A percentile compares a stretch with the other conserved stretches of the same genome.
phyloP scores from a whole-genome alignment of 148 eudicot species.

The Heliosperma pusillum region DNA sequence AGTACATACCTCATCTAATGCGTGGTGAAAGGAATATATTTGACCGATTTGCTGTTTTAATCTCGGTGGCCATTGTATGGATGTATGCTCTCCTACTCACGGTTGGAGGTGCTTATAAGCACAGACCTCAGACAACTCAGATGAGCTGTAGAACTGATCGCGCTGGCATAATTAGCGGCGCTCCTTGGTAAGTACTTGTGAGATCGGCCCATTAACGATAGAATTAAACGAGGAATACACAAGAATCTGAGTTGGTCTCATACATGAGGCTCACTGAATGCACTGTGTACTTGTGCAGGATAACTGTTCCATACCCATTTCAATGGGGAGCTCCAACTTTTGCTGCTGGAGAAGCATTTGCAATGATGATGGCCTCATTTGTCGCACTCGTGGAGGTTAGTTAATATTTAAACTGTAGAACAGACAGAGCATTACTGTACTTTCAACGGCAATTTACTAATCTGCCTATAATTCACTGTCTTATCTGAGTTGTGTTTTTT shows the following conservation, averaged over 20 bases:
- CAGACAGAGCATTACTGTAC: neutral
- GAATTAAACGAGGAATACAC: too few species aligned
- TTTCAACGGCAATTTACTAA: neutral
- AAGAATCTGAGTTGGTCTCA: too few species aligned
- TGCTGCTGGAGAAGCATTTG: conserved; percentile 95
- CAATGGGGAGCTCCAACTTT: conserved; percentile 98
- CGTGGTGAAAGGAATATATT: conserved; percentile 52
- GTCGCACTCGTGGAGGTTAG: conserved; percentile 91
- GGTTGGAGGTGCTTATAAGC: conserved; percentile 80
- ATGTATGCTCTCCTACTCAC: conserved; percentile 81
- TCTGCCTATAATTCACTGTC: neutral
- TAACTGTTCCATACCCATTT: conserved; percentile 86
- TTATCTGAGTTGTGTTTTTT: neutral
- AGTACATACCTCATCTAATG: conserved; percentile 79
- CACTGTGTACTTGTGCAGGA: conserved; percentile 40
- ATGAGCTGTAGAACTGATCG: conserved; percentile 86
- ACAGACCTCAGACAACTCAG: conserved; percentile 57
- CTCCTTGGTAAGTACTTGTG: conserved; percentile 60
- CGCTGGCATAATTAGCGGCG: conserved; percentile 70
- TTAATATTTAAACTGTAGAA: conserved; percentile 6
- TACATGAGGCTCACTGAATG: neutral
- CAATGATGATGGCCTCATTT: conserved; percentile 93
- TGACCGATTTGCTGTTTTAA: conserved; percentile 73
- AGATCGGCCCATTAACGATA: too few species aligned
- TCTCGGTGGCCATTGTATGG: conserved; percentile 85